These are phyloP conservation scores for Microbotryum saponariae DNA, from an alignment of 1,284 basidiomycete species.

Conservation along the genomic window DNA sequence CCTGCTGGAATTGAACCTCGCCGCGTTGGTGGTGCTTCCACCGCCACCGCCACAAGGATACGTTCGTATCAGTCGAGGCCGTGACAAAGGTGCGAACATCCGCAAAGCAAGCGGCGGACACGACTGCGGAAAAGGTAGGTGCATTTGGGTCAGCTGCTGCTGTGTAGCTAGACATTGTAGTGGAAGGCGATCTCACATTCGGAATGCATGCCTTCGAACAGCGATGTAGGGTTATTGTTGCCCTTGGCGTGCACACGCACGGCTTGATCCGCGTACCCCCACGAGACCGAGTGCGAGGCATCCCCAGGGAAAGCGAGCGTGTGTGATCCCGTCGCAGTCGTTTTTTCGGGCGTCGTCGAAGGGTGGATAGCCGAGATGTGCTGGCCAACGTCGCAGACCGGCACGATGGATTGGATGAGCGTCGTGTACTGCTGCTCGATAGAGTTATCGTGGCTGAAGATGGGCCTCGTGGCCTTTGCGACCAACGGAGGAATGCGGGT, in stretches of 20 bases:
- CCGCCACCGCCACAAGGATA: slow-evolving; percentile 65
- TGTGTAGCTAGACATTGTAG: neutral
- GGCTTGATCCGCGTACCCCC: slow-evolving; percentile 47
- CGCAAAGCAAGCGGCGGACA: slow-evolving; percentile 7
- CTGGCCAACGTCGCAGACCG: slow-evolving; percentile 7
- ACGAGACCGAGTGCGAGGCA: slow-evolving; percentile 55
- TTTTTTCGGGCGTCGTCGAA: slow-evolving; percentile 55
- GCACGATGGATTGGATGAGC: slow-evolving; percentile 24
- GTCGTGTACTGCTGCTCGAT: slow-evolving; percentile 12
- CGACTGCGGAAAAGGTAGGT: no score
- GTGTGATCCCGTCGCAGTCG: slow-evolving; percentile 58
- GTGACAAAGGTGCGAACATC: slow-evolving; percentile 9
- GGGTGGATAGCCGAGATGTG: slow-evolving; percentile 34
- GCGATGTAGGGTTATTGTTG: neutral
- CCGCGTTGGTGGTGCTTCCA: slow-evolving; percentile 30
- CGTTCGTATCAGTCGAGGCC: slow-evolving; percentile 31
- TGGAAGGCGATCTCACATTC: neutral
- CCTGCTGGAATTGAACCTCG: slow-evolving; percentile 53
- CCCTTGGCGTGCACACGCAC: slow-evolving; percentile 9
- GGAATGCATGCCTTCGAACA: slow-evolving; percentile 8
- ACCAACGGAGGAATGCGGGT: slow-evolving; percentile 51
- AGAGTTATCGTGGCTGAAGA: slow-evolving; percentile 17
- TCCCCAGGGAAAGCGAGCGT: slow-evolving; percentile 53
- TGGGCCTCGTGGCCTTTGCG: slow-evolving; percentile 15
- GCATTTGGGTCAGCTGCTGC: neutral